phyloP scores from a whole-genome alignment of 2,329 filamentous ascomycete species.

The Monosporascus sp. region DNA sequence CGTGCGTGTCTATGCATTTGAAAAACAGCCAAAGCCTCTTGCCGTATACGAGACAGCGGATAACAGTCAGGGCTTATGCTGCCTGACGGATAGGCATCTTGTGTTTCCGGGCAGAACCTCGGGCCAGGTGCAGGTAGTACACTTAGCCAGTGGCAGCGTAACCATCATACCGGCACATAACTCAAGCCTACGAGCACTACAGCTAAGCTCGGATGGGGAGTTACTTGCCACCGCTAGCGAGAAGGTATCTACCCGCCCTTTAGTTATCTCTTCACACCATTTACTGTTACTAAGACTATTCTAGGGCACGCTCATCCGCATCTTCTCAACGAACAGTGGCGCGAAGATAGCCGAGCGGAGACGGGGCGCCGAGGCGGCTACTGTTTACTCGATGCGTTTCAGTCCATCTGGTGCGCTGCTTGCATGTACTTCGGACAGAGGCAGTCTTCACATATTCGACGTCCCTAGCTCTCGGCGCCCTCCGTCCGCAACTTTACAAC shows the following conservation, averaged over 20 bases:
- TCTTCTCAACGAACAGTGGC: slow-evolving; percentile 76
- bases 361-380: slow-evolving; percentile 81
- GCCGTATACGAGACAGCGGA: slow-evolving; percentile 79
- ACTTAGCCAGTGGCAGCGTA: slow-evolving; percentile 71
- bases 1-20: slow-evolving; percentile 75
- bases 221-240: slow-evolving; percentile 87
- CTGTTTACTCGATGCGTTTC: slow-evolving; percentile 82
- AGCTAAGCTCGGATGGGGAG: slow-evolving; percentile 73
- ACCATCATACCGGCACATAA: slow-evolving; percentile 92
- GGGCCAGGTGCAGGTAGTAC: slow-evolving; percentile 85
- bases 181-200: slow-evolving; percentile 69
- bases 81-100: slow-evolving; percentile 65
- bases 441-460: slow-evolving; percentile 91
- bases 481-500: slow-evolving; percentile 7
- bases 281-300: not conserved
- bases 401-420: slow-evolving; percentile 75
- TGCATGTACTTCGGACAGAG: slow-evolving; percentile 94
- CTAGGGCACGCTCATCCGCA: slow-evolving; percentile 78
- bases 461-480: slow-evolving; percentile 52
- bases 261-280: slow-evolving; percentile 4
- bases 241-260: slow-evolving; percentile 40
- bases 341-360: slow-evolving; percentile 79
- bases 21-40: slow-evolving; percentile 62
- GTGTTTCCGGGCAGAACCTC: slow-evolving; percentile 82
- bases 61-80: slow-evolving; percentile 77